phyloP scores from a whole-genome alignment of 129 eudicot species.

The Silybum marianum region DNA sequence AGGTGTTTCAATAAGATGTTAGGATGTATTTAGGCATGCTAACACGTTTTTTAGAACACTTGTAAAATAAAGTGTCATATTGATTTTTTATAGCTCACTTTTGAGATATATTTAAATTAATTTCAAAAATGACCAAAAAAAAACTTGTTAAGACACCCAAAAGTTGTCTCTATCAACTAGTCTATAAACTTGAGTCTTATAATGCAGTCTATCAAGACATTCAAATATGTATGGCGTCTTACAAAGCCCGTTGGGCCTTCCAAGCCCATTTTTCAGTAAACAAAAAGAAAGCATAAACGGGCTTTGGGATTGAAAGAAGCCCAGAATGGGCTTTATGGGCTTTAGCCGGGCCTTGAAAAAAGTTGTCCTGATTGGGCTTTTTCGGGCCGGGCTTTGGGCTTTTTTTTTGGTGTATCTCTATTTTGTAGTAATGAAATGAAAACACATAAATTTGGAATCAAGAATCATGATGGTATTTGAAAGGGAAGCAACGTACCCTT shows the following conservation, averaged over 20 bases:
- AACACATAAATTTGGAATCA: background rate
- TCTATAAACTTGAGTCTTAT: background rate
- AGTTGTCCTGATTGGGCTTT: no score
- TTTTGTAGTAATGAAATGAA: background rate
- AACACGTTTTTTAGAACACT: background rate
- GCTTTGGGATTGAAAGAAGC: no score
- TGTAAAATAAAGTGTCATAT: background rate
- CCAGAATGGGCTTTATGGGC: background rate
- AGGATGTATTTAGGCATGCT: background rate
- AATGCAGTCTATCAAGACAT: background rate
- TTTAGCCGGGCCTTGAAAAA: no score
- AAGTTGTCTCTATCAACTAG: background rate
- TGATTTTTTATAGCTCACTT: no score
- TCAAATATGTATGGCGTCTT: background rate
- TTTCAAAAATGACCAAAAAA: background rate
- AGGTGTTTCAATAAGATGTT: background rate
- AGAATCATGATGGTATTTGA: background rate
- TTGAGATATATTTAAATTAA: no score
- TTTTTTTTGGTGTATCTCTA: background rate
- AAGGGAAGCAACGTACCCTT: slow-evolving; percentile 61
- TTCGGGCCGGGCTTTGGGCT: background rate
- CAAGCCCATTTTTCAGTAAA: background rate
- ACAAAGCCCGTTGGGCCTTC: background rate
- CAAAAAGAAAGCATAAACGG: background rate
- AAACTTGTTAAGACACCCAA: background rate